Evolutionary conservation across 2,329 filamentous ascomycete species (phyloP).

Genomic region (Ambrosiella xylebori): DNA sequence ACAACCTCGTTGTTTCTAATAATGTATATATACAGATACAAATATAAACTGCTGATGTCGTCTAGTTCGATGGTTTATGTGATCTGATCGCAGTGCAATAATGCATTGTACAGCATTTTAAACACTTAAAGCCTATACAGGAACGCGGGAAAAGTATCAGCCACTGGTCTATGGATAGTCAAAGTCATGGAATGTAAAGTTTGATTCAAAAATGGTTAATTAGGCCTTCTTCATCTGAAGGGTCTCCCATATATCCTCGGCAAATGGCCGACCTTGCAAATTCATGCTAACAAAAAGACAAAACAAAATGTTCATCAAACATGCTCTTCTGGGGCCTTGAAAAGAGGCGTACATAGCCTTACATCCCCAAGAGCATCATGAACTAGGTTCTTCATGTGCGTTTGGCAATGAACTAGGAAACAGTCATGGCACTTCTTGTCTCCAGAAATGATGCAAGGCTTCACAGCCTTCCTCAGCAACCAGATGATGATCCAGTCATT

Average conservation of each 20-base stretch:
- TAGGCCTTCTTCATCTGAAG: neutral
- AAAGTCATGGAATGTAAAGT: neutral
- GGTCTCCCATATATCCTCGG: neutral
- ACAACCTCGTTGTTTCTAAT: neutral
- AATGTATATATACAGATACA: constrained; percentile 1
- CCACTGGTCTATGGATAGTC: neutral
- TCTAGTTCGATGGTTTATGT: neutral
- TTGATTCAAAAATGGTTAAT: neutral
- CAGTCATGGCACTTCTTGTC: neutral
- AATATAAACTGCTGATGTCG: neutral
- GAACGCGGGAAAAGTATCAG: constrained; percentile 4
- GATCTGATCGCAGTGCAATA: neutral
- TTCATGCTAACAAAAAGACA: neutral
- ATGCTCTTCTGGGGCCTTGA: neutral
- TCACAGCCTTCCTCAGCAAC: neutral
- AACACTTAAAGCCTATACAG: constrained; percentile 7
- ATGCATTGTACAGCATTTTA: neutral
- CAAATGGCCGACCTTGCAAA: neutral
- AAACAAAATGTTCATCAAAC: constrained; percentile 5
- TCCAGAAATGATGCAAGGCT: neutral
- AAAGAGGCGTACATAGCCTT: neutral
- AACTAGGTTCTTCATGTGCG: neutral
- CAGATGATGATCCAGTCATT: neutral
- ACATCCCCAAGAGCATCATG: neutral
- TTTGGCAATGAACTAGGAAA: neutral